Base-by-base conservation (phyloP, 345 rosid species). In the Eucalyptus curtisii region DNA sequence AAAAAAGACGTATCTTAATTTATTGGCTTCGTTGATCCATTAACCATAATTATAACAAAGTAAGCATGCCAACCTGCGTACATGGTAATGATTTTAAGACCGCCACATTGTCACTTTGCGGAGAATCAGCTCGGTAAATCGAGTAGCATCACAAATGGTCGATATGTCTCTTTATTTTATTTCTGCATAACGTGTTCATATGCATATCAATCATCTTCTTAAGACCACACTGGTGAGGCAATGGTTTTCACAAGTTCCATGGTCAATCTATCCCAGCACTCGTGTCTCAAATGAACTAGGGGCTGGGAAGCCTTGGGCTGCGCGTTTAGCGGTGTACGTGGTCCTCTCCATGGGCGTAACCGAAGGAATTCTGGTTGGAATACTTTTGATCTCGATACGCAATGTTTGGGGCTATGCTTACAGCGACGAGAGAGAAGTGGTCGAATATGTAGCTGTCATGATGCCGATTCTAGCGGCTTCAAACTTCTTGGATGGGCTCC, bases 221-320 rank as follows among this genome's bases (percentile, higher is more conserved):
- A 71, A 71, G 82, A 71, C 82, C 82, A 71, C 45, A 71, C 42
- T 20, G 45, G 45, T 71, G 45, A 19, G 82, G 45, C 45, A 14
- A 25, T 31, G 30, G 86, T 45, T 57, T 20, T 82, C 42, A 55
- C 64, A 40, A n/a, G 40, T 86, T 27, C 47, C 64, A 13, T 86
- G 44, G 49, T 86, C 61, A 55, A 33, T 86, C 87, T 82, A 53
- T 88, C 55, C 40, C 89, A 95, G 97, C 92, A 95, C 95, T 24
- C 90, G 96, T 22, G 95, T 95, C 24, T 94, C 97, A 12, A 95
- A 95, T 40, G 96, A 95, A 89, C 90, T 95, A 66, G 96, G 96
- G 71, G 97, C 96, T 24, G 95, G 97, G 88, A 89, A 89, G 52
- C 91, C 95, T n/a, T 59, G 87, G 40, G 90, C 91, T 20, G 97